phyloP scores from a whole-genome alignment of 2,329 filamentous ascomycete species.

The Venturia oleaginea region DNA sequence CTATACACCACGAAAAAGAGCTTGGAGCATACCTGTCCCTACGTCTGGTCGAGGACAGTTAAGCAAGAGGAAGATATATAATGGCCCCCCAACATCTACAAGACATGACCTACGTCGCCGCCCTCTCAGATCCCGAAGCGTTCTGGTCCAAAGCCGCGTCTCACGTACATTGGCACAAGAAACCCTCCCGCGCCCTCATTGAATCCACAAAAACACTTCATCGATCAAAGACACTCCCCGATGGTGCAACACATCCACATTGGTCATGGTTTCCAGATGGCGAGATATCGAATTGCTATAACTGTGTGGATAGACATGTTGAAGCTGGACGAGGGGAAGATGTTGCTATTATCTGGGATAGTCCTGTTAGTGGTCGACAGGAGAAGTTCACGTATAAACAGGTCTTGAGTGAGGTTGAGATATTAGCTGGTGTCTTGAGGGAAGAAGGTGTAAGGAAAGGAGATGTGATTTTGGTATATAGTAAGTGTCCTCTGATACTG shows the following conservation, averaged over 20 bases:
- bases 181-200: conserved; percentile 54
- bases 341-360: conserved; percentile 78
- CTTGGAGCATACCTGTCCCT: not conserved
- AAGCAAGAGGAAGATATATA: not conserved
- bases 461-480: conserved; percentile 85
- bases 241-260: conserved; percentile 56
- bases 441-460: conserved; percentile 76
- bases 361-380: conserved; percentile 68
- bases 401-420: conserved; percentile 71
- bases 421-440: conserved; percentile 69
- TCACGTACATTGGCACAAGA: conserved; percentile 71
- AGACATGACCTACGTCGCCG: conserved; percentile 43
- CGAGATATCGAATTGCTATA: conserved; percentile 84
- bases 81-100: conserved; percentile 28
- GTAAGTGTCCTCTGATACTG: too few relatives aligned
- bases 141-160: conserved; percentile 73
- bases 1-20: not conserved
- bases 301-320: conserved; percentile 88
- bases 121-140: conserved; percentile 56
- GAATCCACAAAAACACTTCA: conserved; percentile 52
- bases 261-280: conserved; percentile 91
- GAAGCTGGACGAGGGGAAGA: conserved; percentile 62
- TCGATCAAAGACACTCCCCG: conserved; percentile 23
- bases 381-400: conserved; percentile 65
- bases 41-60: not conserved